These are phyloP conservation scores for Debaryomyces tyrocola DNA, from an alignment of 805 yeast genomes.

Conservation along the genomic window DNA sequence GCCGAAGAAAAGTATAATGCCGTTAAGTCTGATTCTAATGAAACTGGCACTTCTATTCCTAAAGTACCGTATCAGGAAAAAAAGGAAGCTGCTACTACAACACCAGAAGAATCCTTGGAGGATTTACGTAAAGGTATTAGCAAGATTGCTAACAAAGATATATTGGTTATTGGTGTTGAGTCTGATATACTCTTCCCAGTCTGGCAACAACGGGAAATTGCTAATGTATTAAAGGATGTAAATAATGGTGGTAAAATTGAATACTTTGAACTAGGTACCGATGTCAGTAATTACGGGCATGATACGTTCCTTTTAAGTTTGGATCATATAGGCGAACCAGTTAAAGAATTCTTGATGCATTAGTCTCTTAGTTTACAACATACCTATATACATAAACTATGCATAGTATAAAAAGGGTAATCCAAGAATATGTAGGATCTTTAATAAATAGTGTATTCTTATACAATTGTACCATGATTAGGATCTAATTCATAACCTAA, in stretches of 20 bases:
- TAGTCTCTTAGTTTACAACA: background rate
- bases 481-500: slow-evolving; percentile 68
- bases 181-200: slow-evolving; percentile 89
- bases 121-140: slow-evolving; percentile 70
- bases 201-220: slow-evolving; percentile 90
- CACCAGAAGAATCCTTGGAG: slow-evolving; percentile 53
- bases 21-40: slow-evolving; percentile 5
- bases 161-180: slow-evolving; percentile 87
- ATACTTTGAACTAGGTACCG: slow-evolving; percentile 75
- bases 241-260: slow-evolving; percentile 32
- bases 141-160: slow-evolving; percentile 60
- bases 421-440: no score
- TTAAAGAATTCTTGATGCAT: slow-evolving; percentile 47
- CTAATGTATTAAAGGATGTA: slow-evolving; percentile 51
- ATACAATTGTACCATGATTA: slow-evolving; percentile 50
- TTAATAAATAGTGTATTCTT: slow-evolving; percentile 4
- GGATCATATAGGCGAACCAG: slow-evolving; percentile 77
- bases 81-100: slow-evolving; percentile 43
- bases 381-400: no score
- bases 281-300: slow-evolving; percentile 82
- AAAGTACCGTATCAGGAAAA: slow-evolving; percentile 54
- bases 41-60: slow-evolving; percentile 38
- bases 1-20: slow-evolving; percentile 31
- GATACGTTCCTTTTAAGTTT: slow-evolving; percentile 84
- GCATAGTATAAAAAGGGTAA: no score